Base-by-base conservation (phyloP, 164 flowering plant species). In the Kingdonia uniflora region DNA sequence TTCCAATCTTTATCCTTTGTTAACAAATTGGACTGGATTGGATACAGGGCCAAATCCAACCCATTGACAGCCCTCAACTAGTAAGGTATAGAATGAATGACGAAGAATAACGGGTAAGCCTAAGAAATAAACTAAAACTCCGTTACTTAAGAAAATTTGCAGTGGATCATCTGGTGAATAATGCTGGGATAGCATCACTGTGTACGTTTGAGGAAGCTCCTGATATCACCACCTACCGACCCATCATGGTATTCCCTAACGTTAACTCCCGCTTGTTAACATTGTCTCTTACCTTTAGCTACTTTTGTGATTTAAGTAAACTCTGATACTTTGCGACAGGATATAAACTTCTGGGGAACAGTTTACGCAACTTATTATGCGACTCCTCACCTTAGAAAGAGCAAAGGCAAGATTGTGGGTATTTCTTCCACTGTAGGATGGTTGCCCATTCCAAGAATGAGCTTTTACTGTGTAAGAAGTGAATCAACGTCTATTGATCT, bases 91-190 rank as follows among this genome's bases (percentile, higher is more conserved):
- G n/a, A n/a, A n/a, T n/a, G n/a, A n/a, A n/a, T n/a, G n/a, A n/a
- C n/a, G n/a, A n/a, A n/a, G n/a, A n/a, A n/a, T n/a, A n/a, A n/a
- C n/a, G n/a, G n/a, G n/a, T n/a, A n/a, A n/a, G n/a, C n/a, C n/a
- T n/a, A n/a, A n/a, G n/a, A n/a, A n/a, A n/a, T n/a, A n/a, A n/a
- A n/a, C n/a, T n/a, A n/a, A n/a, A n/a, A n/a, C n/a, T n/a, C n/a
- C n/a, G n/a, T n/a, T n/a, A n/a, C n/a, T n/a, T 4, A 29, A 29
- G 35, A 8, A 8, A 8, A 29, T 45, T 19, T 45, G 49, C 74
- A 81, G 95, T 81, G 75, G 85, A 86, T 68, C 87, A 83, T 70
- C 66, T 83, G 53, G 88, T 87, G 45, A 70, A 67, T 51, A 75
- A 77, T 63, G 91, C 91, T 13, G 87, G 88, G 48, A 55, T 81